Conservation (phyloP, 331 rosid species). For the Dryas integrifolia region DNA sequence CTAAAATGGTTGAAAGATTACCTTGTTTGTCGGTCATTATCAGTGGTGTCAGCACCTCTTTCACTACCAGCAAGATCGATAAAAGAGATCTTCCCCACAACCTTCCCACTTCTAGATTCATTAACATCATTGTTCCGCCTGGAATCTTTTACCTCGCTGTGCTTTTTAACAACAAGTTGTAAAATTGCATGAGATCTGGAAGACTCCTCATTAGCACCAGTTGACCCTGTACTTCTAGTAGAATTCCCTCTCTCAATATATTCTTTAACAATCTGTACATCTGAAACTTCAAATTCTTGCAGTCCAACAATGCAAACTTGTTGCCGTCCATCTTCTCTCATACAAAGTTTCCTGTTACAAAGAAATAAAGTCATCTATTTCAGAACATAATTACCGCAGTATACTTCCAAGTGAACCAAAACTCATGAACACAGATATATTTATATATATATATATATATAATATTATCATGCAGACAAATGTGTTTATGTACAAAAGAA, state of each 20-base stretch:
- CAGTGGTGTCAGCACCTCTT: conserved; percentile 99
- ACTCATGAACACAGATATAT: conserved; percentile 23
- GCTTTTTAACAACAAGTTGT: conserved; percentile 84
- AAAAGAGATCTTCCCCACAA: conserved; percentile 94
- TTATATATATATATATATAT: not conserved
- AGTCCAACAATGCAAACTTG: conserved; percentile 99
- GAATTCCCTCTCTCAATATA: conserved; percentile 92
- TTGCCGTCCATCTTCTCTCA: conserved; percentile 98
- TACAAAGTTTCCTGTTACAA: conserved; percentile 76
- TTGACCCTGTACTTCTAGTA: conserved; percentile 95
- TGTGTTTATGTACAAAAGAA: not conserved
- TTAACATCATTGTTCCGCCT: conserved; percentile 75
- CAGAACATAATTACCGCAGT: conserved; percentile 16
- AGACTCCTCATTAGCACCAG: conserved; percentile 99
- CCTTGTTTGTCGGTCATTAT: conserved; percentile 99
- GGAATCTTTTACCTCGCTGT: conserved; percentile 68
- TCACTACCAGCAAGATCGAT: conserved; percentile 99
- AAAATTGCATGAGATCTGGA: conserved; percentile 98
- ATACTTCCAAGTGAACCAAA: conserved; percentile 17
- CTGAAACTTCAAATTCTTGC: conserved; percentile 98
- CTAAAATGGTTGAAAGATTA: conserved; percentile 8
- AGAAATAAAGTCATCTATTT: conserved; percentile 28
- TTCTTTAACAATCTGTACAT: conserved; percentile 87
- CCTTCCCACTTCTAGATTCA: conserved; percentile 77
- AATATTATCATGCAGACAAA: not conserved